These are phyloP conservation scores for Trypanosoma conorhini DNA, from an alignment of 208 protist species.

Conservation along the genomic window DNA sequence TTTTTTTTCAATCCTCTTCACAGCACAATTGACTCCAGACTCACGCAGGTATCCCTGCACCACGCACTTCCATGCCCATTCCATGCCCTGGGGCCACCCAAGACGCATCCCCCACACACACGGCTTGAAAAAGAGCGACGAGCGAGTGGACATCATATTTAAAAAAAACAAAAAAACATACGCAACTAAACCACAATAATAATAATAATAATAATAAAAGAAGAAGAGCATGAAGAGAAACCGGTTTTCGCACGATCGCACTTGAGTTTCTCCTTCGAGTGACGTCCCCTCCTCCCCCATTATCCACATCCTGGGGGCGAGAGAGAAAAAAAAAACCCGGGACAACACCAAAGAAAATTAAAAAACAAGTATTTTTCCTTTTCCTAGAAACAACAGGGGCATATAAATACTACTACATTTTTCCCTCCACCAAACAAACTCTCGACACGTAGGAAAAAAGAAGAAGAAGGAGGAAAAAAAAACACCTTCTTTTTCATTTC, in stretches of 20 bases:
- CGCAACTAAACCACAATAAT: not conserved
- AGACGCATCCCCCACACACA: not conserved
- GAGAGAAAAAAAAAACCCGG: not conserved
- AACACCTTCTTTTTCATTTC: not conserved
- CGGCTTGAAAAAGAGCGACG: not conserved
- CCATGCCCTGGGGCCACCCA: not conserved
- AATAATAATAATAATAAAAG: not conserved
- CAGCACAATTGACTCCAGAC: not conserved
- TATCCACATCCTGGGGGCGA: not conserved
- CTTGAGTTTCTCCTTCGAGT: not conserved
- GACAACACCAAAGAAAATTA: conserved; percentile 12
- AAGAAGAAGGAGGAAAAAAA: not conserved
- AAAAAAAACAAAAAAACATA: conserved; percentile 23
- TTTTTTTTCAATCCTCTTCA: not conserved
- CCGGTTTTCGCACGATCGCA: not conserved
- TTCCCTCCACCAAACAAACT: not conserved
- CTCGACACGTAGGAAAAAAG: not conserved
- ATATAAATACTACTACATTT: not conserved
- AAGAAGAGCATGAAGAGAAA: not conserved
- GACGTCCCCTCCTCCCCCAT: not conserved
- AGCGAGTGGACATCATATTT: too few relatives aligned
- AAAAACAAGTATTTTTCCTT: not conserved
- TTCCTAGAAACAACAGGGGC: not conserved
- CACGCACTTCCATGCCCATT: not conserved
- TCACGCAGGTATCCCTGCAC: not conserved